phyloP scores from a whole-genome alignment of 1,284 basidiomycete species.

The Meira nashicola region DNA sequence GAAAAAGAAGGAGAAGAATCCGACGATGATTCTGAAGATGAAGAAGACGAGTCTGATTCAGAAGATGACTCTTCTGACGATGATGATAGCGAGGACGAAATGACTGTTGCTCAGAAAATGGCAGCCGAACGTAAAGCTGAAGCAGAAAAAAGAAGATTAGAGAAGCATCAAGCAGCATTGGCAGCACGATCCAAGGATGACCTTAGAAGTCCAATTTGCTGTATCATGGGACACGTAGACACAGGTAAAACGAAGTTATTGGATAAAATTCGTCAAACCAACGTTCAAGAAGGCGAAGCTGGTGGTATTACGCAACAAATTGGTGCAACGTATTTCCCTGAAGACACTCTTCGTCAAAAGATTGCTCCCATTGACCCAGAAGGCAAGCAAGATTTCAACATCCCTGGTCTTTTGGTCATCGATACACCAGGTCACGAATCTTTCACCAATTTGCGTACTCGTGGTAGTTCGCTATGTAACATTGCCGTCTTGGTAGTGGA shows the following conservation, averaged over 20 bases:
- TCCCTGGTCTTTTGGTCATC: constrained; percentile 92
- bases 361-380: constrained; percentile 85
- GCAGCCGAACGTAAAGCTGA: constrained; percentile 75
- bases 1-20: constrained; percentile 17
- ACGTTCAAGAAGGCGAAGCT: constrained; percentile 98
- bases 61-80: constrained; percentile 60
- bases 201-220: constrained; percentile 93
- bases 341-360: constrained; percentile 90
- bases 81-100: constrained; percentile 46
- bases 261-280: constrained; percentile 99
- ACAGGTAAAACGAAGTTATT: constrained; percentile 98
- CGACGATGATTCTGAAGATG: constrained; percentile 51
- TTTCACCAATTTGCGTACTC: constrained; percentile 92
- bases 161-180: constrained; percentile 78
- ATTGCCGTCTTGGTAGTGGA: constrained; percentile 98
- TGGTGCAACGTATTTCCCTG: constrained; percentile 99
- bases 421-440: constrained; percentile 99
- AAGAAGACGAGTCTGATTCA: constrained; percentile 57
- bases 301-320: constrained; percentile 99
- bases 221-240: constrained; percentile 99
- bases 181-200: constrained; percentile 84
- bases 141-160: constrained; percentile 72
- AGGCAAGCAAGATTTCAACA: constrained; percentile 82
- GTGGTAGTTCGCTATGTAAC: constrained; percentile 96
- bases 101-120: constrained; percentile 57